Base-by-base conservation (phyloP, 306 rosid species). In the Dryas alaskensis region DNA sequence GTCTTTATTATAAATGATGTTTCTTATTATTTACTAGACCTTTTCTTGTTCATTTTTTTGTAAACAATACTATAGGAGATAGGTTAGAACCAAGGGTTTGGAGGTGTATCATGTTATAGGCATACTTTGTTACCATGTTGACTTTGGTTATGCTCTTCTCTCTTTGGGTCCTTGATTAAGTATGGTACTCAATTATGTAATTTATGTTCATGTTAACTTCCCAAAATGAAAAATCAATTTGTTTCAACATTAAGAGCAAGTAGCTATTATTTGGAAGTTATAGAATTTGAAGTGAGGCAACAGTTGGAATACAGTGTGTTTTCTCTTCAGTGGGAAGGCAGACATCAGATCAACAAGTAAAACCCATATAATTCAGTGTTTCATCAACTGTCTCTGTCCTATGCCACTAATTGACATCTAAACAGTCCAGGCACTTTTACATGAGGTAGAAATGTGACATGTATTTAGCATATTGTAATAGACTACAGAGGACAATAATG, bases 1-100 rank as follows among this genome's bases (percentile, higher is more conserved):
- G 90, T 71, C 64, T 22, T 65, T 48, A 13, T 75, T 50, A 40
- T 69, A 31, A 39, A 7, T n/a, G 67, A 25, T 14, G 13, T 10
- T 72, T 72, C 54, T 25, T 46, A 72, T 72, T 14, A 22, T 27
- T 64, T 17, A 4, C 27, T 70, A n/a, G 27, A 0, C 7, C 11
- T 22, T 39, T 50, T 43, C 40, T 11, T 60, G 48, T 66, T 39
- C 13, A 3, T 10, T 40, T 61, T 31, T 51, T 61, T 14, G 19
- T 65, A 5, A n/a, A 4, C 14, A 44, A 31, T 71, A 19, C 43
- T 57, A 0, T 37, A 64, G 8, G 17, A 57, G 52, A 39, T 22
- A 6, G 19, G 43, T 19, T 43, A 44, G 25, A 22, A 13, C 53
- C 60, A 37, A 2, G 17, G 40, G 47, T 62, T 61, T 61, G 22